Evolutionary conservation across 345 rosid genomes (phyloP).

Genomic region (Tarenaya hassleriana): DNA sequence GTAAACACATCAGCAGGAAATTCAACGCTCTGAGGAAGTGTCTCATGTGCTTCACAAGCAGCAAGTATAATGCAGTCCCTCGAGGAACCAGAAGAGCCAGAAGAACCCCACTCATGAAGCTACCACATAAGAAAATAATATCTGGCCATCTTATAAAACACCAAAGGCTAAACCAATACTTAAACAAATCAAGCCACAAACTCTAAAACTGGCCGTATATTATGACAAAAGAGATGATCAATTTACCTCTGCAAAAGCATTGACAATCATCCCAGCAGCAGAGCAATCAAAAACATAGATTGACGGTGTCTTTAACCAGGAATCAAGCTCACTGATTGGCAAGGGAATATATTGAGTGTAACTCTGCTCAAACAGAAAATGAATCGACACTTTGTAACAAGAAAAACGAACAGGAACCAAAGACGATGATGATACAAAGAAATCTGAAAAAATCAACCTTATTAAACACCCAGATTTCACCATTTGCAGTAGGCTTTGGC

Average conservation of each 20-base stretch:
- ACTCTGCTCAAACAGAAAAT: constrained; percentile 39
- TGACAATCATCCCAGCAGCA: constrained; percentile 84
- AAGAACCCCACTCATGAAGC: constrained; percentile 66
- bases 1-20: constrained; percentile 95
- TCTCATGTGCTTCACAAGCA: constrained; percentile 90
- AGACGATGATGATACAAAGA: background rate
- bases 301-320: constrained; percentile 84
- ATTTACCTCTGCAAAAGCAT: constrained; percentile 74
- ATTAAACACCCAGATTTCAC: constrained; percentile 94
- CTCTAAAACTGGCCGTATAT: background rate
- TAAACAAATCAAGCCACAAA: background rate
- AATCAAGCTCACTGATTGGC: constrained; percentile 74
- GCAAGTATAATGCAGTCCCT: constrained; percentile 88
- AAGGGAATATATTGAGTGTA: constrained; percentile 87
- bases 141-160: constrained; percentile 6
- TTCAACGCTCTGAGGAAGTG: constrained; percentile 90
- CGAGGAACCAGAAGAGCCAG: constrained; percentile 45
- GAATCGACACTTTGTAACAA: constrained; percentile 12
- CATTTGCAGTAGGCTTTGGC: constrained; percentile 91
- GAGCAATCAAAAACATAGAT: constrained; percentile 93
- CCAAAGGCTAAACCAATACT: background rate
- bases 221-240: background rate
- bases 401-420: background rate
- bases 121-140: constrained; percentile 17
- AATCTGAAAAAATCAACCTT: constrained; percentile 40